Percentiles rank a stretch among this genome's conserved stretches.
Evolutionary conservation across 768 basidiomycete genomes (phyloP).

Genomic region (Myochromella boudieri): DNA sequence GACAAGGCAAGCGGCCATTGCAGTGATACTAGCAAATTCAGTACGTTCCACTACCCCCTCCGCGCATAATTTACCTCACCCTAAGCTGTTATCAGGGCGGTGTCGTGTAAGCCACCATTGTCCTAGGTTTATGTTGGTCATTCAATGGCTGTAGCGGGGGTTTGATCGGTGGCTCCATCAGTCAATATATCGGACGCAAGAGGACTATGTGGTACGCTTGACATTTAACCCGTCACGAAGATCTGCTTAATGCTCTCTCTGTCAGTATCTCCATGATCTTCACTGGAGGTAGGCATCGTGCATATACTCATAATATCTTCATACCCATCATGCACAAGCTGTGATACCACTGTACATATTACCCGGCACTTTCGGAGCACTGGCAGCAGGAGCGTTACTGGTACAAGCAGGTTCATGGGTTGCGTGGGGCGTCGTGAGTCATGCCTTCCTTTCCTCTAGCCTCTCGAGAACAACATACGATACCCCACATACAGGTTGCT

Average conservation of each 20-base stretch:
- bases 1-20: constrained; percentile 46
- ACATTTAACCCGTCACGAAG: background rate
- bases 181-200: constrained; percentile 15
- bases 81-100: background rate
- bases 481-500: constrained; percentile 45
- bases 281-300: background rate
- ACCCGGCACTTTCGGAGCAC: constrained; percentile 60
- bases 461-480: background rate
- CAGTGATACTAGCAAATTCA: constrained; percentile 64
- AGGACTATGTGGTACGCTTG: constrained; percentile 12
- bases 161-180: constrained; percentile 11
- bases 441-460: no score
- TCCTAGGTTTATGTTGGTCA: no score
- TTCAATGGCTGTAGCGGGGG: no score
- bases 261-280: background rate
- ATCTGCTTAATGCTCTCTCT: background rate
- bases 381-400: constrained; percentile 83
- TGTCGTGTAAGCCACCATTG: constrained; percentile 1
- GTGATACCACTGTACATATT: constrained; percentile 83
- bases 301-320: no score
- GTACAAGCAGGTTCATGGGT: background rate
- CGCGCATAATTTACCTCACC: background rate
- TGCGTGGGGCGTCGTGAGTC: no score
- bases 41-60: background rate
- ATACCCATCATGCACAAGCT: no score